phyloP scores from a whole-genome alignment of 1,284 basidiomycete genomes.

The Trametes sp. region DNA sequence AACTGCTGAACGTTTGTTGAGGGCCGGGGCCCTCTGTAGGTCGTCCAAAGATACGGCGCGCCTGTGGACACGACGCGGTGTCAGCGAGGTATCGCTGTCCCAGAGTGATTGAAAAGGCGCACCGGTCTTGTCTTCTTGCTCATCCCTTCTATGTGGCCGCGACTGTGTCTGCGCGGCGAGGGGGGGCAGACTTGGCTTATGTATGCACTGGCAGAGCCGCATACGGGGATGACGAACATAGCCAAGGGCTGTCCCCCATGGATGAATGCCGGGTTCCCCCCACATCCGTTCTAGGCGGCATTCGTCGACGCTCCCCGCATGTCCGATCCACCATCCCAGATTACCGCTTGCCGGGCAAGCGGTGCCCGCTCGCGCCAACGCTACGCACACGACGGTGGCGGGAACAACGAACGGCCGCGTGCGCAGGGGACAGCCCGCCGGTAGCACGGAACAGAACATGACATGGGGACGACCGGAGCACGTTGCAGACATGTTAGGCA shows the following conservation, averaged over 20 bases:
- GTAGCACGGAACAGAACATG: background rate
- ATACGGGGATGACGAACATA: constrained; percentile 21
- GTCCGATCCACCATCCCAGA: constrained; percentile 20
- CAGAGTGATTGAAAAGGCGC: constrained; percentile 1
- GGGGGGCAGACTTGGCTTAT: constrained; percentile 2
- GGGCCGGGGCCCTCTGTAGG: constrained; percentile 27
- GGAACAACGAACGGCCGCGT: constrained; percentile 7
- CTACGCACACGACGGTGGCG: background rate
- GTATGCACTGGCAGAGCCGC: constrained; percentile 15
- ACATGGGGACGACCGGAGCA: constrained; percentile 1
- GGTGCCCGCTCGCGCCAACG: constrained; percentile 2
- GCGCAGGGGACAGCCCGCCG: constrained; percentile 14
- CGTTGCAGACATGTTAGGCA: constrained; percentile 11
- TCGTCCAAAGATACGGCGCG: constrained; percentile 29
- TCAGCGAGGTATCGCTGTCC: constrained; percentile 9
- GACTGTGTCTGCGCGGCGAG: background rate
- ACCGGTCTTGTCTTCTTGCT: constrained; percentile 14
- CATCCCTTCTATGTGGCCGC: constrained; percentile 2
- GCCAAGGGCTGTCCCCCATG: constrained; percentile 18
- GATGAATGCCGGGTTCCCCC: constrained; percentile 16
- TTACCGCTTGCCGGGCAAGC: constrained; percentile 20
- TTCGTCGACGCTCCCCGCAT: constrained; percentile 3
- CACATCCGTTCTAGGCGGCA: constrained; percentile 7
- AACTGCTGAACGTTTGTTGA: constrained; percentile 22
- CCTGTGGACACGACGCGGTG: constrained; percentile 15